phyloP scores from a whole-genome alignment of 495 filamentous ascomycete species.

The Tuber brumale region DNA sequence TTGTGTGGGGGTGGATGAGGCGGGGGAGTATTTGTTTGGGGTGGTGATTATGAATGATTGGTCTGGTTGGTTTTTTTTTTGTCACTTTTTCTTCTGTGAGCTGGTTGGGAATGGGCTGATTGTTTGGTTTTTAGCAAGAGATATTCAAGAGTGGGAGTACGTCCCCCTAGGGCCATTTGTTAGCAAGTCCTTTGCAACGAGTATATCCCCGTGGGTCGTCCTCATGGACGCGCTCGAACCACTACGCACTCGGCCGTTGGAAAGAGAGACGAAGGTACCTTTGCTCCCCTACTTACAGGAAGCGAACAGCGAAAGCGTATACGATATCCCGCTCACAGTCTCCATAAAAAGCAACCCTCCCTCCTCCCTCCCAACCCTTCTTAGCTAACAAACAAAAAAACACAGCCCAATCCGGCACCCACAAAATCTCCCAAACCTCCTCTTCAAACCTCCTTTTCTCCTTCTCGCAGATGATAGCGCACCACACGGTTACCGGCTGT shows the following conservation, averaged over 20 bases:
- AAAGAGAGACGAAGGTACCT: constrained; percentile 10
- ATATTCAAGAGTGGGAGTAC: constrained; percentile 90
- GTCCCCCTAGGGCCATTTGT: constrained; percentile 81
- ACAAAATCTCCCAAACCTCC: constrained; percentile 59
- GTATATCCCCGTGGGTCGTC: constrained; percentile 84
- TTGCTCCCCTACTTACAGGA: constrained; percentile 48
- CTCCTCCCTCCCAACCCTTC: not conserved
- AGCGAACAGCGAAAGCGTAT: constrained; percentile 55
- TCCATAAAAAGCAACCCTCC: constrained; percentile 55
- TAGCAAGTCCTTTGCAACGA: constrained; percentile 88
- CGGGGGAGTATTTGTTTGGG: constrained; percentile 75
- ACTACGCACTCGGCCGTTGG: constrained; percentile 46
- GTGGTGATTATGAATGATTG: constrained; percentile 91
- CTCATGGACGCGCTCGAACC: constrained; percentile 75
- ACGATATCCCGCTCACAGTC: constrained; percentile 68
- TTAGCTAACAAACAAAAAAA: constrained; percentile 18
- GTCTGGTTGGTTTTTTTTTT: constrained; percentile 41
- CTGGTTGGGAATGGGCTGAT: constrained; percentile 36
- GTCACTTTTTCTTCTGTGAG: constrained; percentile 29
- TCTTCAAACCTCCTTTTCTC: constrained; percentile 75
- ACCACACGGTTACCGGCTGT: constrained; percentile 83
- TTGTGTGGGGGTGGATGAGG: constrained; percentile 56
- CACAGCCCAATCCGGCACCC: constrained; percentile 56
- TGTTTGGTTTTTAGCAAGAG: constrained; percentile 57
- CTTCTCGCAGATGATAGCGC: constrained; percentile 90